A percentile compares a stretch with the other conserved stretches of the same genome.
These are phyloP conservation scores for Solanum bulbocastanum DNA, from an alignment of 257 asterid genomes.

Conservation along the genomic window DNA sequence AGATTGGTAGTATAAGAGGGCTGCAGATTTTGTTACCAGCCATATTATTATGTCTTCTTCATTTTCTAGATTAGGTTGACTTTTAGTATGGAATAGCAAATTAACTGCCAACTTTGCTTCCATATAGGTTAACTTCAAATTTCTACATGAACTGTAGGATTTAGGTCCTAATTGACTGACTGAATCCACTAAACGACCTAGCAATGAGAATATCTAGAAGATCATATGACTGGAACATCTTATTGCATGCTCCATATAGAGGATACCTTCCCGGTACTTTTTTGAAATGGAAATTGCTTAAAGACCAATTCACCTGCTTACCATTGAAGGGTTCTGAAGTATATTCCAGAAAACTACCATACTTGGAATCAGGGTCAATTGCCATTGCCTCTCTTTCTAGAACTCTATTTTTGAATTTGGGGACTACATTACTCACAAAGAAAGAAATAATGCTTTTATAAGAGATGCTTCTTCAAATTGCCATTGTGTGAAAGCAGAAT, in stretches of 20 bases:
- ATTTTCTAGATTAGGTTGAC: background rate
- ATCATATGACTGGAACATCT: background rate
- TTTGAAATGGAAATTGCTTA: background rate
- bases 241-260: background rate
- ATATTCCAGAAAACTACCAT: background rate
- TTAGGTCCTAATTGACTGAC: background rate
- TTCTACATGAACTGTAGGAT: background rate
- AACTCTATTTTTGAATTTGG: background rate
- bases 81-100: background rate
- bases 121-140: background rate
- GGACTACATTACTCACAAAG: background rate
- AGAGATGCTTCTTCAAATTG: background rate
- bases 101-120: background rate
- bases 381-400: background rate
- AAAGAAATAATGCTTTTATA: background rate
- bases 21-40: background rate
- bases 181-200: background rate
- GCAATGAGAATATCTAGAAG: background rate
- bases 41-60: background rate
- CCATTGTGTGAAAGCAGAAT: background rate
- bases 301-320: background rate
- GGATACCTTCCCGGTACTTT: background rate
- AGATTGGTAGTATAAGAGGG: background rate
- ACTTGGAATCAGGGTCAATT: background rate
- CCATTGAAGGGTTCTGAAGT: background rate